Base-by-base conservation (phyloP, 768 basidiomycete species). In the Cyathus striatus region DNA sequence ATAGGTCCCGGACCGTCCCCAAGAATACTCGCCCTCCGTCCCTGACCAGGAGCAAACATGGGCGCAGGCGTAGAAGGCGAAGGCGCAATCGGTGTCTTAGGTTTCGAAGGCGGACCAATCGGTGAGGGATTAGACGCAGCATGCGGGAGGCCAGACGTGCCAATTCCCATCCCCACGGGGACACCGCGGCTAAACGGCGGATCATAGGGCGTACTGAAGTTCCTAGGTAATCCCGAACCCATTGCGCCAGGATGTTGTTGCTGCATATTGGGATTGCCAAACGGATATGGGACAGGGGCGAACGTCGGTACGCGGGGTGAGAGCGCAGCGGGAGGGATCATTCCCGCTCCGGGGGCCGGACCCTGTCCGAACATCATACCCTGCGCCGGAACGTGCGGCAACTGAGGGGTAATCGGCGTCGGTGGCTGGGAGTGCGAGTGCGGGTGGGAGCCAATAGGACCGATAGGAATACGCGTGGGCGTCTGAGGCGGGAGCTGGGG, bases 171-270 rank as follows among this genome's bases (percentile, higher is more conserved):
- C 33, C 65, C 58, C 35, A 61, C 55, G 3, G 66, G 63, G 37
- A 69, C 44, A 14, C 56, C 60, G 44, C 78, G 74, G 36, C 58
- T 64, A 54, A 76, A 78, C 17, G 61, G 56, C 9, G 73, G 57
- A 37, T 85, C 83, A 48, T 80, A 86, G 1, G 73, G 63, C 6
- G 73, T 71, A 34, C 69, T 74, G 52, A 79, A 83, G 44, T 64
- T 67, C 34, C 81, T 69, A 9, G 78, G 73, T 23, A 83, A 63
- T 12, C 71, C 68, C 26, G 80, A 76, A 5, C 79, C 75, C 2
- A 69, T 74, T 0, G 58, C 62, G 27, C 60, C 57, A 20, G 54
- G 52, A 36, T 53, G 54, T 34, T 65, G 63, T 16, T 68, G 65
- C 39, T 68, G 66, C 56, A 81, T 66, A 35, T 65, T 47, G 59